A percentile compares a stretch with the other conserved stretches of the same genome.
Conservation (phyloP, 352 stramenopile genomes). For the Globisporangium nunn region DNA sequence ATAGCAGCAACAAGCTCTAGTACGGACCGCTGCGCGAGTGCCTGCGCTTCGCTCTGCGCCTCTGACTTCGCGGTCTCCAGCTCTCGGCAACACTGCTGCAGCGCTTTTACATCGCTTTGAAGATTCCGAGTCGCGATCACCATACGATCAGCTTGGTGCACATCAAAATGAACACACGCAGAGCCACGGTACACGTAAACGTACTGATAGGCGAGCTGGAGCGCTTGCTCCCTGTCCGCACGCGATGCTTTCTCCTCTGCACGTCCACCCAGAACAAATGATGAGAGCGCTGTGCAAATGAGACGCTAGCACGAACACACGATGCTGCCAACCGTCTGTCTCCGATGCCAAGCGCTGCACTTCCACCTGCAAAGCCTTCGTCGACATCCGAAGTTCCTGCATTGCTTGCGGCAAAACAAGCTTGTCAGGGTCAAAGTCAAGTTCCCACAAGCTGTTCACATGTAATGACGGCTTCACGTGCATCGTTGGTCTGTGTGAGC, state of each 20-base stretch:
- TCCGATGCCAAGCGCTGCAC: constrained; percentile 23
- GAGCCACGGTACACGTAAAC: not conserved
- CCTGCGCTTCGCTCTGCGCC: constrained; percentile 25
- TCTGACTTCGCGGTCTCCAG: constrained; percentile 27
- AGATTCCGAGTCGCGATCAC: not conserved
- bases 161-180: not conserved
- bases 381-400: constrained; percentile 32
- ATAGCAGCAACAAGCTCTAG: too few relatives aligned
- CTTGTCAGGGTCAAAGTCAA: not conserved
- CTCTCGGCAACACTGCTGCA: constrained; percentile 28
- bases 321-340: constrained; percentile 18
- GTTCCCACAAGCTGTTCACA: too few relatives aligned
- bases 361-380: constrained; percentile 28
- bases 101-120: constrained; percentile 25
- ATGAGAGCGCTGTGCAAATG: too few relatives aligned
- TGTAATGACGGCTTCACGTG: constrained; percentile 5
- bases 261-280: too few relatives aligned
- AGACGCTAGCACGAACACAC: not conserved
- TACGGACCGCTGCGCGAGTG: constrained; percentile 25
- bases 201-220: constrained; percentile 23
- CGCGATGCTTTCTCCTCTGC: constrained; percentile 21
- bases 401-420: not conserved
- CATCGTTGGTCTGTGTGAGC: constrained; percentile 28
- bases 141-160: not conserved
- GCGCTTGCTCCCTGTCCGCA: constrained; percentile 20